Evolutionary conservation across 768 basidiomycete species (phyloP).

Genomic region (Leccinum rimulosum): DNA sequence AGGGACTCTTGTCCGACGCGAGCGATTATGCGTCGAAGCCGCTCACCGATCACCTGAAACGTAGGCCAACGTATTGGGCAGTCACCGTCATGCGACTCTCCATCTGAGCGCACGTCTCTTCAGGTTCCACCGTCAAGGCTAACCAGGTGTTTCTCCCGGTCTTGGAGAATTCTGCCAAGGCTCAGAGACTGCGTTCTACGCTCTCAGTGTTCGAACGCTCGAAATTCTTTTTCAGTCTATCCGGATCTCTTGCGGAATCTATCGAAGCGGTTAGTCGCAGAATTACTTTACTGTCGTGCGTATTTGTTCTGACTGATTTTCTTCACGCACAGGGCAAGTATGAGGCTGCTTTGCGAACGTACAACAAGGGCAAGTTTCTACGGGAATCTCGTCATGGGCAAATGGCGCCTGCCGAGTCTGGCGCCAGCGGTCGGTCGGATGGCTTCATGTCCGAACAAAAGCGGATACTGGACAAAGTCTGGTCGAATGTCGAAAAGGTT

Average conservation of each 20-base stretch:
- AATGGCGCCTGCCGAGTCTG: constrained; percentile 64
- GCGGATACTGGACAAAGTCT: constrained; percentile 93
- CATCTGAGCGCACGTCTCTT: constrained; percentile 5
- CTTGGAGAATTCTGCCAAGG: constrained; percentile 92
- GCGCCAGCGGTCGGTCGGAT: constrained; percentile 53
- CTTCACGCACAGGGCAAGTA: constrained; percentile 77
- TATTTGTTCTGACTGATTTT: not conserved
- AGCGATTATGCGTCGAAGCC: constrained; percentile 83
- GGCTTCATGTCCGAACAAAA: constrained; percentile 74
- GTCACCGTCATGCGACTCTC: not conserved
- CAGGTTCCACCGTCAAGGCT: constrained; percentile 89
- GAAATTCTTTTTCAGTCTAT: constrained; percentile 99
- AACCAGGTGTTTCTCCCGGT: constrained; percentile 96
- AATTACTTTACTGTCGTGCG: not conserved
- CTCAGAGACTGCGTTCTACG: constrained; percentile 87
- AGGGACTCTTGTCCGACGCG: constrained; percentile 72
- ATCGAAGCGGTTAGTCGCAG: constrained; percentile 72
- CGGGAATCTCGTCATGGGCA: constrained; percentile 89
- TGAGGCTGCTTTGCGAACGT: constrained; percentile 90
- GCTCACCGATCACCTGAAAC: constrained; percentile 80
- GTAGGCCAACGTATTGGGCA: constrained; percentile 40
- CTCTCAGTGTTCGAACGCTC: constrained; percentile 94
- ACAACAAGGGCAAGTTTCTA: constrained; percentile 94
- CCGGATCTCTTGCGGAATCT: constrained; percentile 81
- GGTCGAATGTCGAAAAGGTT: constrained; percentile 91